Conservation (phyloP, 1,284 basidiomycete species). For the Rhodotorula glutinis region DNA sequence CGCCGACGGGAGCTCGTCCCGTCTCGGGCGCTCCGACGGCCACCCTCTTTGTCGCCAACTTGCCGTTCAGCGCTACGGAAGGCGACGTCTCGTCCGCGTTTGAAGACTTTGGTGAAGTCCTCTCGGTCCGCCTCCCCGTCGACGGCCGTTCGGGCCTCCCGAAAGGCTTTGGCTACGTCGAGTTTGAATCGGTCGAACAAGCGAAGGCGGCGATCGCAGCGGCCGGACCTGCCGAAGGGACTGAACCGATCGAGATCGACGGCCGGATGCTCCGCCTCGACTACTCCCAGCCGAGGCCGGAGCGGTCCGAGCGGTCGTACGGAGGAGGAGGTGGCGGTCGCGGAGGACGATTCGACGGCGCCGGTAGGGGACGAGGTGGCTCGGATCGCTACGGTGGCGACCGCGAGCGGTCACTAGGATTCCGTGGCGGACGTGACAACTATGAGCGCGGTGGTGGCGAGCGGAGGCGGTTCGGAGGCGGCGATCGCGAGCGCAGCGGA, state of each 20-base stretch:
- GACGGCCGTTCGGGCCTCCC: constrained; percentile 84
- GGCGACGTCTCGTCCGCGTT: constrained; percentile 90
- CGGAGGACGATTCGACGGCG: constrained; percentile 47
- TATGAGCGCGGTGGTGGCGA: constrained; percentile 41
- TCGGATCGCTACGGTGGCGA: constrained; percentile 47
- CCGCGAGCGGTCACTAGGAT: constrained; percentile 43
- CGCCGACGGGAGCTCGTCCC: constrained; percentile 47
- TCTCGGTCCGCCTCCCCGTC: constrained; percentile 80
- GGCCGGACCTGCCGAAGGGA: constrained; percentile 47
- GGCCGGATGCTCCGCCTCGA: constrained; percentile 81
- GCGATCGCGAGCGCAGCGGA: not conserved
- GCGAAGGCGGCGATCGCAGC: constrained; percentile 76
- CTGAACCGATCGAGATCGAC: constrained; percentile 73
- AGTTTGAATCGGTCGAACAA: constrained; percentile 75
- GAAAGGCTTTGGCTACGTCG: constrained; percentile 91
- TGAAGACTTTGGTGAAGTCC: constrained; percentile 71
- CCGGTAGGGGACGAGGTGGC: constrained; percentile 46
- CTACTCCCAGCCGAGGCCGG: constrained; percentile 80
- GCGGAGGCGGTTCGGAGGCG: not conserved
- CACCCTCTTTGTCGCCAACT: constrained; percentile 86
- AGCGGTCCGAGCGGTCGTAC: constrained; percentile 54
- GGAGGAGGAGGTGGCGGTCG: constrained; percentile 29
- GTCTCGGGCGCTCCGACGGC: constrained; percentile 61
- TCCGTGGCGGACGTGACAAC: too few species aligned
- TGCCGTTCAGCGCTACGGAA: constrained; percentile 76